Conservation (phyloP, 257 asterid species). For the Solanum sejunctum region DNA sequence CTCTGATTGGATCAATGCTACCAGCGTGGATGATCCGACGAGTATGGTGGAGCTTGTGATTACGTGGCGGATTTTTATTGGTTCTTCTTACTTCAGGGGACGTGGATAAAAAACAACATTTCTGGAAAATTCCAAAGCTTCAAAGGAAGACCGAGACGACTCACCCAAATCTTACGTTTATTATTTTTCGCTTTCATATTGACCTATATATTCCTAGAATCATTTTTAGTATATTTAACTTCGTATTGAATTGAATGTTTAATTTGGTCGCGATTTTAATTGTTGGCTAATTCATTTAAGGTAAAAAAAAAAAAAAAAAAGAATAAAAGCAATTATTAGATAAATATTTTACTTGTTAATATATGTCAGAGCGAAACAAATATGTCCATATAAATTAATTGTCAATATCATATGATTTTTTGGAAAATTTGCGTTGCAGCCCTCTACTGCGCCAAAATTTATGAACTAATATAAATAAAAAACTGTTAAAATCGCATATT, state of each 20-base stretch:
- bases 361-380: not conserved
- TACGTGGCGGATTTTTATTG: slow-evolving; percentile 42
- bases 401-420: not conserved
- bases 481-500: accelerated
- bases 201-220: not conserved
- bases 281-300: not conserved
- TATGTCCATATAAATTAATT: not conserved
- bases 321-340: not conserved
- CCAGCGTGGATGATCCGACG: slow-evolving; percentile 47
- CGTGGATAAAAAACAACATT: slow-evolving; percentile 27
- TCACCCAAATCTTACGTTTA: not conserved
- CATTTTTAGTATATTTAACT: not conserved
- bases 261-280: not conserved
- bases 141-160: not conserved
- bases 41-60: not conserved
- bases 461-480: accelerated
- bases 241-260: not conserved
- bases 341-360: not conserved
- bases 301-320: not conserved
- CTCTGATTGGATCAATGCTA: slow-evolving; percentile 28
- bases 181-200: not conserved
- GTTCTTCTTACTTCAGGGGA: slow-evolving; percentile 9
- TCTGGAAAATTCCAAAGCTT: slow-evolving; percentile 30
- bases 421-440: accelerated
- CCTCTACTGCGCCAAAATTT: accelerated